These are phyloP conservation scores for Fusarium praegraminearum DNA, from an alignment of 2,329 filamentous ascomycete species.

Conservation along the genomic window DNA sequence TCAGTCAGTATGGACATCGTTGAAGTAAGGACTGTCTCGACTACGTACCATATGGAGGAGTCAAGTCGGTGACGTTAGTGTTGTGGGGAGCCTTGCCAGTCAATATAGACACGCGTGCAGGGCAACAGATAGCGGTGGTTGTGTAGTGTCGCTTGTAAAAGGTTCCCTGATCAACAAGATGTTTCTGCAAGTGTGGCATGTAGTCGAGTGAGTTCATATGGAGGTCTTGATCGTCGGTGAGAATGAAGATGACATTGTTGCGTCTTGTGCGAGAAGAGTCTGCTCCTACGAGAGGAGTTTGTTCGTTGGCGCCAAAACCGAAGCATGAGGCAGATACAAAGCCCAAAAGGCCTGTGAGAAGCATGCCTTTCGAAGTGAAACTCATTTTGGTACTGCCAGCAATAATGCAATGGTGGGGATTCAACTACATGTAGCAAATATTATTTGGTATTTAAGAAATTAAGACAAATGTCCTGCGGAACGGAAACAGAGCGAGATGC, in stretches of 20 bases:
- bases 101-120: not conserved
- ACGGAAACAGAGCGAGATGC: not conserved
- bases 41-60: not conserved
- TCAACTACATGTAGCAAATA: too few relatives aligned
- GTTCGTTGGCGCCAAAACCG: not conserved
- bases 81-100: not conserved
- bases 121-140: not conserved
- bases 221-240: not conserved
- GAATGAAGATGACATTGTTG: not conserved
- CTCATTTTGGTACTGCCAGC: not conserved
- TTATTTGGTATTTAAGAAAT: too few relatives aligned
- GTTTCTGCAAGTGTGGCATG: not conserved
- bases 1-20: too few relatives aligned
- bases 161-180: not conserved
- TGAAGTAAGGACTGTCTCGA: fast-evolving
- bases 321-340: not conserved
- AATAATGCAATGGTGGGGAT: not conserved
- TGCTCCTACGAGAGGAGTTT: not conserved
- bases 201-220: not conserved
- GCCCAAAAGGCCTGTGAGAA: not conserved
- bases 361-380: not conserved
- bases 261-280: not conserved
- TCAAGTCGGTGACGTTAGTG: not conserved
- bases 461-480: too few relatives aligned
- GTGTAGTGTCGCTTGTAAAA: not conserved